A percentile compares a stretch with the other conserved stretches of the same genome.
These are phyloP conservation scores for Camellia oleifera DNA, from an alignment of 179 eudicot genomes.

Conservation along the genomic window DNA sequence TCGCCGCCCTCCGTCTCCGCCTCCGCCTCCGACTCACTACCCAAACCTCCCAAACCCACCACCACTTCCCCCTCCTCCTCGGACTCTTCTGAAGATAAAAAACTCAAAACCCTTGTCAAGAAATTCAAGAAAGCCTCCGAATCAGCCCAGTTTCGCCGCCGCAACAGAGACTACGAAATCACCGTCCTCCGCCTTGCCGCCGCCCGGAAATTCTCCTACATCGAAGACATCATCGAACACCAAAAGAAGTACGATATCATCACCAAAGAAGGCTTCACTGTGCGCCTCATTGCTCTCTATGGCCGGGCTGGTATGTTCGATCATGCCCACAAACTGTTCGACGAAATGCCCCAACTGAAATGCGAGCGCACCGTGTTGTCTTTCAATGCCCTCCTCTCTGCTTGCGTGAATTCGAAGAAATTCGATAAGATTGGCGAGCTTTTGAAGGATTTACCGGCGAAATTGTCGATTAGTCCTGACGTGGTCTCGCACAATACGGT, in stretches of 20 bases:
- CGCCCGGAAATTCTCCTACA: conserved; percentile 22
- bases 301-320: conserved; percentile 57
- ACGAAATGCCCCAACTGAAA: conserved; percentile 58
- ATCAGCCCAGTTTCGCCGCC: conserved; percentile 27
- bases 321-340: conserved; percentile 64
- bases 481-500: conserved; percentile 30
- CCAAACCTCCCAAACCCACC: conserved; percentile 11
- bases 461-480: conserved; percentile 34
- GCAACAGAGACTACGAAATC: conserved; percentile 24
- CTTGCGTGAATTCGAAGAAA: conserved; percentile 28
- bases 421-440: conserved; percentile 34
- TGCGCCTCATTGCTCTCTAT: conserved; percentile 46
- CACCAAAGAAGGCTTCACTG: conserved; percentile 43
- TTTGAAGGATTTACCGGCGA: conserved; percentile 33
- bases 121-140: conserved; percentile 45
- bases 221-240: conserved; percentile 53
- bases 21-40: too few relatives aligned
- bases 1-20: too few relatives aligned
- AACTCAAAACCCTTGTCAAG: conserved; percentile 23
- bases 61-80: conserved; percentile 23
- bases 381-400: conserved; percentile 47
- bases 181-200: conserved; percentile 41
- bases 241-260: conserved; percentile 54
- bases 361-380: conserved; percentile 51
- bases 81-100: conserved; percentile 14